Evolutionary conservation across 1,139 yeast genomes (phyloP).

Genomic region (Yamadazyma buinensis): DNA sequence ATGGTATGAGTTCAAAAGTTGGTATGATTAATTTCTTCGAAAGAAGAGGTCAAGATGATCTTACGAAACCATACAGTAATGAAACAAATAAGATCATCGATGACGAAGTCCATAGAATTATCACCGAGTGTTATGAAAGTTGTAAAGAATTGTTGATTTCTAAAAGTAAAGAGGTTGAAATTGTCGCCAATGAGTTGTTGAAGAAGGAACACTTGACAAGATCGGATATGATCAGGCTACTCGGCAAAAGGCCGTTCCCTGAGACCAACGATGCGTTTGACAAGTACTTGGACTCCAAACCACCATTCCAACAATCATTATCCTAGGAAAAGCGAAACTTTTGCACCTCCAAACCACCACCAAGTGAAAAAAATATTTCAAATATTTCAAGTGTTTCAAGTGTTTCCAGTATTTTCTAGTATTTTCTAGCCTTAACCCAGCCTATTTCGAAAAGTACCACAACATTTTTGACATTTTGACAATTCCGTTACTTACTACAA

Average conservation of each 20-base stretch:
- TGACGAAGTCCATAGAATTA: conserved; percentile 76
- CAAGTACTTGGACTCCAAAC: conserved; percentile 55
- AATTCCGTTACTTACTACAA: no score
- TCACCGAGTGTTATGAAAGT: conserved; percentile 67
- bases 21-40: conserved; percentile 75
- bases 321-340: no score
- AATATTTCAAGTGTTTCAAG: no score
- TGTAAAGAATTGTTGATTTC: conserved; percentile 69
- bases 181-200: conserved; percentile 82
- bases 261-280: conserved; percentile 92
- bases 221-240: conserved; percentile 81
- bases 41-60: conserved; percentile 53
- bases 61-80: conserved; percentile 90
- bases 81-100: conserved; percentile 80
- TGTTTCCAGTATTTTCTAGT: no score
- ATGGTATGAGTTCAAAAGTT: conserved; percentile 85
- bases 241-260: conserved; percentile 88
- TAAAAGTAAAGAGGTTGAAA: conserved; percentile 68
- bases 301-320: conserved; percentile 5
- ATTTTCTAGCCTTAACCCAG: no score
- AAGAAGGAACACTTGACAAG: conserved; percentile 83
- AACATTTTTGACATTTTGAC: no score
- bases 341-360: background rate
- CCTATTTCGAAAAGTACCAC: no score
- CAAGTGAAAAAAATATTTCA: background rate